Percentiles rank a stretch among this genome's conserved stretches.
These are phyloP conservation scores for Dunaliella primolecta DNA, from an alignment of 139 green algal genomes.

Conservation along the genomic window DNA sequence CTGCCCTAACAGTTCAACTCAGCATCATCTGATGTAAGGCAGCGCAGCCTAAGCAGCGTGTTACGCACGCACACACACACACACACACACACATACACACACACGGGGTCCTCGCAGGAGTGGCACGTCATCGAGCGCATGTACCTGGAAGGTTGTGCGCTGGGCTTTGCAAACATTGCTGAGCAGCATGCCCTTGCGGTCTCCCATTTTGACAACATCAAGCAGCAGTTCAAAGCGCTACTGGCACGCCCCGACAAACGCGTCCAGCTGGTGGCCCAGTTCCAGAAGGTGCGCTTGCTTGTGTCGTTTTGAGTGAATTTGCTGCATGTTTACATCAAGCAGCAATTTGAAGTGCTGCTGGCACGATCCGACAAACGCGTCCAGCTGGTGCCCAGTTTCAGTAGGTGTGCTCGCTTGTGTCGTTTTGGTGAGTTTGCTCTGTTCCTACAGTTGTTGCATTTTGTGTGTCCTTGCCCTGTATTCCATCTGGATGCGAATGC, in stretches of 20 bases:
- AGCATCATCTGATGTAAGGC: too few species aligned
- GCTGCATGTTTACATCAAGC: too few species aligned
- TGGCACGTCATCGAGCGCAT: conserved; percentile 50
- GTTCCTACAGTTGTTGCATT: too few species aligned
- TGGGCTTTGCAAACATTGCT: conserved; percentile 40
- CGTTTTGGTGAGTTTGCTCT: too few species aligned
- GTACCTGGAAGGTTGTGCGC: conserved; percentile 53
- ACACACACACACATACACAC: too few species aligned
- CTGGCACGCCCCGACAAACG: conserved; percentile 41
- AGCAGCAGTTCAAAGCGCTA: conserved; percentile 34
- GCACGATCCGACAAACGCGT: conserved; percentile 39
- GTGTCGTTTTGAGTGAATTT: too few species aligned
- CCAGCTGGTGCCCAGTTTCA: conserved; percentile 47
- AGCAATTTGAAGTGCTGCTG: conserved; percentile 37
- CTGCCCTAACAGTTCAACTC: too few species aligned
- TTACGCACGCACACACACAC: too few species aligned
- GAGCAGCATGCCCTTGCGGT: conserved; percentile 40
- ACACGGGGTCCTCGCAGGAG: conserved; percentile 13
- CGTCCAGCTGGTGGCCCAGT: conserved; percentile 41
- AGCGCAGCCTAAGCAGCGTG: too few species aligned
- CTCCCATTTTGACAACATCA: conserved; percentile 39
- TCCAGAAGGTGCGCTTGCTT: conserved; percentile 21
- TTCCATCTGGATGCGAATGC: too few species aligned
- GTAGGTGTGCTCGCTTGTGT: not conserved
- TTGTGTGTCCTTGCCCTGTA: too few species aligned